Conservation (phyloP, 2,329 filamentous ascomycete genomes). For the Cephalotrichum gorgonifer region DNA sequence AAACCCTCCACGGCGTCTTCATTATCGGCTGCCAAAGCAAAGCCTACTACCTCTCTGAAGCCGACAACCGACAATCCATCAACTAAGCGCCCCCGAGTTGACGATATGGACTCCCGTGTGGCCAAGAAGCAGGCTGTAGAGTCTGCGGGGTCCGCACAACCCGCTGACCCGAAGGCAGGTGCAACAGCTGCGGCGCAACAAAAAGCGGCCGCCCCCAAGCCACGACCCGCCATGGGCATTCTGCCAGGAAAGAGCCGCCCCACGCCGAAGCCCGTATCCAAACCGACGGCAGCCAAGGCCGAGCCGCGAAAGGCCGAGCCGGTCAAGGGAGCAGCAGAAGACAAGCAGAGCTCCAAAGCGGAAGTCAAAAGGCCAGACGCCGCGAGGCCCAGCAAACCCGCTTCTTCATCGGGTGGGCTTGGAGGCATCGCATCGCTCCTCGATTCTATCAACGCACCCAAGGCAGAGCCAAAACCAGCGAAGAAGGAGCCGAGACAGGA, state of each 20-base stretch:
- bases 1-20: slow-evolving; percentile 10
- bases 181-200: neutral
- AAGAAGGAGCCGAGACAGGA: slow-evolving; percentile 38
- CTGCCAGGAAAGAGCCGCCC: slow-evolving; percentile 39
- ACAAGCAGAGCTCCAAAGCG: slow-evolving; percentile 17
- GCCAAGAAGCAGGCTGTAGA: slow-evolving; percentile 33
- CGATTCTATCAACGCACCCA: slow-evolving; percentile 36
- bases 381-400: slow-evolving; percentile 16
- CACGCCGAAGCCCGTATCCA: slow-evolving; percentile 30
- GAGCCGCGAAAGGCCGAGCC: slow-evolving; percentile 11
- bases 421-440: slow-evolving; percentile 46
- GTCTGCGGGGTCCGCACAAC: slow-evolving; percentile 12
- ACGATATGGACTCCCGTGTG: slow-evolving; percentile 26
- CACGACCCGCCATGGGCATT: slow-evolving; percentile 15
- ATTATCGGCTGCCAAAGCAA: slow-evolving; percentile 17
- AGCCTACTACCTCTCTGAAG: slow-evolving; percentile 19
- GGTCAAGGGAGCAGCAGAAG: slow-evolving; percentile 15
- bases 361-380: slow-evolving; percentile 11
- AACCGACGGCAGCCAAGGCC: slow-evolving; percentile 18
- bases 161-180: slow-evolving; percentile 7
- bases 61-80: slow-evolving; percentile 16
- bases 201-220: slow-evolving; percentile 8
- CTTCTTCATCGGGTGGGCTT: slow-evolving; percentile 22
- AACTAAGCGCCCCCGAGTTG: slow-evolving; percentile 26
- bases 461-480: slow-evolving; percentile 21